Evolutionary conservation across 2,329 filamentous ascomycete species (phyloP).

Genomic region (Aspergillus persii): DNA sequence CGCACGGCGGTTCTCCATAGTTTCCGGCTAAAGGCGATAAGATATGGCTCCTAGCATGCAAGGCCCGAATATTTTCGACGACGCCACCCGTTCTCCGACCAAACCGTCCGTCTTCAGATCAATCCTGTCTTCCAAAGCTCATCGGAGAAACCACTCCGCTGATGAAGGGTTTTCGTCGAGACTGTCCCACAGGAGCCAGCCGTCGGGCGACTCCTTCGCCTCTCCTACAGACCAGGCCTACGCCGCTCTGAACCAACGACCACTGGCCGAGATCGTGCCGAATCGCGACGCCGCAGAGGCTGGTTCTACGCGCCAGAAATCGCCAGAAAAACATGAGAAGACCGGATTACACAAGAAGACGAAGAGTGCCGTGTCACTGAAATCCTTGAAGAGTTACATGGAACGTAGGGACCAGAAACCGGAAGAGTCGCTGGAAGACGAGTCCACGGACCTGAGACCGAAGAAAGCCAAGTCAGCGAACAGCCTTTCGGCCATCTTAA

Average conservation of each 20-base stretch:
- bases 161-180: slow-evolving; percentile 27
- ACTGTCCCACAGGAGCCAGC: slow-evolving; percentile 40
- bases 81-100: slow-evolving; percentile 32
- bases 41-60: slow-evolving; percentile 34
- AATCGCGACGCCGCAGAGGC: slow-evolving; percentile 34
- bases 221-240: slow-evolving; percentile 52
- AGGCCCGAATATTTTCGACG: slow-evolving; percentile 37
- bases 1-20: slow-evolving; percentile 10
- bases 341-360: slow-evolving; percentile 52
- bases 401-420: slow-evolving; percentile 44
- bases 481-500: slow-evolving; percentile 74
- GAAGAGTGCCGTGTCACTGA: slow-evolving; percentile 54
- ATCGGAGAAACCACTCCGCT: slow-evolving; percentile 48
- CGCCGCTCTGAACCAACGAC: slow-evolving; percentile 32
- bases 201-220: slow-evolving; percentile 37
- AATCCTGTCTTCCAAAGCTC: slow-evolving; percentile 51
- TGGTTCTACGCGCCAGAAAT: slow-evolving; percentile 32
- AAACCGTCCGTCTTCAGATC: slow-evolving; percentile 52
- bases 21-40: slow-evolving; percentile 31
- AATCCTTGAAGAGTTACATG: slow-evolving; percentile 47
- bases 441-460: slow-evolving; percentile 43
- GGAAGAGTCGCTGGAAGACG: slow-evolving; percentile 30
- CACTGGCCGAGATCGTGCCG: slow-evolving; percentile 39
- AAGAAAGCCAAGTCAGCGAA: slow-evolving; percentile 80
- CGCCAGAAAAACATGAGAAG: slow-evolving; percentile 37